These are phyloP conservation scores for Encephalitozoon cuniculi DNA, from an alignment of 371 early-diverging fungal species.

Conservation along the genomic window DNA sequence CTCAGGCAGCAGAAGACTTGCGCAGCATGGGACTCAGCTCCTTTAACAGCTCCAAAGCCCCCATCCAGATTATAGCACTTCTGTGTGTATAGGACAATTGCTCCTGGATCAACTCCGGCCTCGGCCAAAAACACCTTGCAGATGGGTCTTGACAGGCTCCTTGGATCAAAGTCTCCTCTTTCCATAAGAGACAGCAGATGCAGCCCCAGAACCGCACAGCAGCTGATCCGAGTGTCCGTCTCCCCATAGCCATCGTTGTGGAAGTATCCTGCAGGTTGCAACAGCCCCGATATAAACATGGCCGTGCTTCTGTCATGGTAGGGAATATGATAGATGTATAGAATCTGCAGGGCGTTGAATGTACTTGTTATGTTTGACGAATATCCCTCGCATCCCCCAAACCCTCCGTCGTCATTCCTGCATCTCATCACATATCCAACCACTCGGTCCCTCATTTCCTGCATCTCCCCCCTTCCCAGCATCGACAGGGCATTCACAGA, in stretches of 20 bases:
- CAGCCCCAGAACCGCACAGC: constrained; percentile 70
- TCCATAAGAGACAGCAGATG: constrained; percentile 65
- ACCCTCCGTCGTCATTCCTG: constrained; percentile 67
- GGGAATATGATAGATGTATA: constrained; percentile 72
- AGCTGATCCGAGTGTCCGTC: constrained; percentile 81
- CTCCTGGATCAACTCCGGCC: constrained; percentile 66
- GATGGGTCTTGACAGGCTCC: neutral
- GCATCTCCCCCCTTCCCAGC: neutral
- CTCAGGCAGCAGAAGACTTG: constrained; percentile 77
- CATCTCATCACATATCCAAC: constrained; percentile 38
- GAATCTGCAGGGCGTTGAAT: constrained; percentile 79
- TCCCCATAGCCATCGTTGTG: constrained; percentile 83
- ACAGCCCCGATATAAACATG: constrained; percentile 61
- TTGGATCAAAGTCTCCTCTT: constrained; percentile 30
- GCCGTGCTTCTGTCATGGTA: constrained; percentile 65
- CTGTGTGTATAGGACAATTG: constrained; percentile 68
- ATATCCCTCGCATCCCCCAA: constrained; percentile 74
- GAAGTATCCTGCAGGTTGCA: constrained; percentile 69
- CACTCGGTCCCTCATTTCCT: constrained; percentile 3
- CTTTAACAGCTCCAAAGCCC: constrained; percentile 80
- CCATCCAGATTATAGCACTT: constrained; percentile 86
- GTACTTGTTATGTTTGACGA: constrained; percentile 83
- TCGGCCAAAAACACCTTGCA: constrained; percentile 16
- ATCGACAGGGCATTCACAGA: constrained; percentile 40
- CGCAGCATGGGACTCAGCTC: constrained; percentile 85